These are phyloP conservation scores for Orbilia blumenaviensis DNA, from an alignment of 2,329 filamentous ascomycete species.

Conservation along the genomic window DNA sequence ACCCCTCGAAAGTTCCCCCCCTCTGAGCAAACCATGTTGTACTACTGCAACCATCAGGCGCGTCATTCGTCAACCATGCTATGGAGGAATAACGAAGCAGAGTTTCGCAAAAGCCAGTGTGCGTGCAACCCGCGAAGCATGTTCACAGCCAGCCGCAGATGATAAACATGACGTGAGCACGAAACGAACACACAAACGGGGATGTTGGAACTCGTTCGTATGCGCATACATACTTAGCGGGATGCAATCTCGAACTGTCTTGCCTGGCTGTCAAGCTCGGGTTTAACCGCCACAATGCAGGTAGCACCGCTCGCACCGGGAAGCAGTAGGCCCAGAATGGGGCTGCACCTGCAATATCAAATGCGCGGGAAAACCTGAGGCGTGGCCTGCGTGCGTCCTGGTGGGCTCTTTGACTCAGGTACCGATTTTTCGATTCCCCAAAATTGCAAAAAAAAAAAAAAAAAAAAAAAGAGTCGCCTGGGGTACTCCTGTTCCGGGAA, in stretches of 20 bases:
- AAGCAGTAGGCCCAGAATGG: constrained; percentile 2
- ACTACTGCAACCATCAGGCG: neutral
- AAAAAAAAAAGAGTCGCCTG: too few relatives aligned
- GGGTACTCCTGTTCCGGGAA: too few relatives aligned
- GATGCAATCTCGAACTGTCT: neutral
- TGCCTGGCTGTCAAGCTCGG: constrained; percentile 10
- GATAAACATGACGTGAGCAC: too few relatives aligned
- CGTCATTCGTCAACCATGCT: neutral
- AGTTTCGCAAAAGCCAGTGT: neutral
- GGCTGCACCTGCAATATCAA: constrained; percentile 27
- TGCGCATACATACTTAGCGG: constrained; percentile 10
- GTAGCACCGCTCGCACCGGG: constrained; percentile 1
- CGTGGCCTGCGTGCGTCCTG: neutral
- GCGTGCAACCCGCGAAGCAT: neutral
- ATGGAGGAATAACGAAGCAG: neutral
- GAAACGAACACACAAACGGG: too few relatives aligned
- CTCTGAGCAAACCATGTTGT: neutral
- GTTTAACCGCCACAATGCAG: constrained; percentile 42
- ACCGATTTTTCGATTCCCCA: constrained; percentile 24
- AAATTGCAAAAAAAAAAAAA: too few relatives aligned
- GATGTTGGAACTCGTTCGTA: constrained; percentile 2
- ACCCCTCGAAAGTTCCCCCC: too few relatives aligned
- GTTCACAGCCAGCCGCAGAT: too few relatives aligned
- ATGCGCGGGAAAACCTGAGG: constrained; percentile 15
- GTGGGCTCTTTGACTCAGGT: constrained; percentile 42